Conservation (phyloP, 1,284 basidiomycete genomes). For the Megacollybia platyphylla region DNA sequence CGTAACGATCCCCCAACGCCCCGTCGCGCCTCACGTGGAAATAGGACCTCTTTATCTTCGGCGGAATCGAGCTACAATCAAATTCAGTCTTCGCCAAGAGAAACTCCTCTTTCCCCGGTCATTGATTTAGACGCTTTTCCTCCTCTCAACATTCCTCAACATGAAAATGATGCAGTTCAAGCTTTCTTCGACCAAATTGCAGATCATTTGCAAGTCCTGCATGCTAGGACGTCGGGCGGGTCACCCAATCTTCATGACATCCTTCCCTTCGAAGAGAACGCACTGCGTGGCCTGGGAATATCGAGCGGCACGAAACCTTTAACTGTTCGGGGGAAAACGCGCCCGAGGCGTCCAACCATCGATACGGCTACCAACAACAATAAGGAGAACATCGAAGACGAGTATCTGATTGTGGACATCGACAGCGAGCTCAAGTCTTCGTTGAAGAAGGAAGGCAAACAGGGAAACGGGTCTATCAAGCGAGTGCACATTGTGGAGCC, state of each 20-base stretch:
- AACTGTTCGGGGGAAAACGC: constrained; percentile 14
- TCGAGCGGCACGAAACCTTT: constrained; percentile 14
- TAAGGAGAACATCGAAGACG: constrained; percentile 21
- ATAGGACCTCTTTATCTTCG: constrained; percentile 8
- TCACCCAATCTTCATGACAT: background rate
- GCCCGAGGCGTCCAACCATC: constrained; percentile 12
- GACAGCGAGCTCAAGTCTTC: constrained; percentile 25
- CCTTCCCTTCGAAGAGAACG: background rate
- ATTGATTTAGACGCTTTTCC: constrained; percentile 21
- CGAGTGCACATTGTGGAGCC: constrained; percentile 45
- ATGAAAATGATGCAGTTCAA: constrained; percentile 62
- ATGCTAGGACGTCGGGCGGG: constrained; percentile 20
- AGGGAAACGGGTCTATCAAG: constrained; percentile 10
- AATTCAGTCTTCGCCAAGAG: constrained; percentile 9
- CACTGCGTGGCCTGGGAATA: background rate
- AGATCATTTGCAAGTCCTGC: constrained; percentile 66
- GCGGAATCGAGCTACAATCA: constrained; percentile 10
- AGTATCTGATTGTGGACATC: constrained; percentile 8
- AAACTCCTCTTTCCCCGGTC: background rate
- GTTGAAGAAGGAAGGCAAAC: constrained; percentile 18
- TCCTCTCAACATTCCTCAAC: constrained; percentile 31
- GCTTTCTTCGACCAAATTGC: constrained; percentile 74
- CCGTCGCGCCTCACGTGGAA: constrained; percentile 25
- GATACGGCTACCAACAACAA: constrained; percentile 7
- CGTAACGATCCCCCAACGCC: constrained; percentile 52